Conservation (phyloP, 1,284 basidiomycete genomes). For the Meira miltonrushii region DNA sequence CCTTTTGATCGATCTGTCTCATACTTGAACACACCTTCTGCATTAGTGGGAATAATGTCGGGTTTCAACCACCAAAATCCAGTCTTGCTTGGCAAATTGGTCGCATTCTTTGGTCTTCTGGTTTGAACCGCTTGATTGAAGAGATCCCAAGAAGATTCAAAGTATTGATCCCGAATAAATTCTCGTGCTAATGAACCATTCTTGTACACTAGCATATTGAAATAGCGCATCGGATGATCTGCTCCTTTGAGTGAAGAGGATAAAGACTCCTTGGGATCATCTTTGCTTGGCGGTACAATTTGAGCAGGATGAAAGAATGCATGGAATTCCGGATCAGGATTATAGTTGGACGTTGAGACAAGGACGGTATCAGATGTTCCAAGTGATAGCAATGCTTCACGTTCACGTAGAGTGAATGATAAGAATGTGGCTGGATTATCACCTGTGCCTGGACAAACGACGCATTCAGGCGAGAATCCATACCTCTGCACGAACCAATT, state of each 20-base stretch:
- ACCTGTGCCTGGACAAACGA: slow-evolving; percentile 79
- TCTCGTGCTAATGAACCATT: slow-evolving; percentile 59
- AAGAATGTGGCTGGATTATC: slow-evolving; percentile 87
- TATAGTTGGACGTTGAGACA: slow-evolving; percentile 59
- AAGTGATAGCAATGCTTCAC: slow-evolving; percentile 81
- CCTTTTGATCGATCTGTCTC: not conserved
- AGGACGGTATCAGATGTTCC: slow-evolving; percentile 85
- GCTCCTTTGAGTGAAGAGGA: slow-evolving; percentile 7
- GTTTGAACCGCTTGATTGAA: slow-evolving; percentile 66
- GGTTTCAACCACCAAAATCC: slow-evolving; percentile 73
- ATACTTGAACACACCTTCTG: slow-evolving; percentile 1
- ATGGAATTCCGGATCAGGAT: slow-evolving; percentile 56
- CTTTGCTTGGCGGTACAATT: slow-evolving; percentile 2
- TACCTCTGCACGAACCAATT: slow-evolving; percentile 70
- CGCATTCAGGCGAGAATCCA: slow-evolving; percentile 71
- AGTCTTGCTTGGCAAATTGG: slow-evolving; percentile 36
- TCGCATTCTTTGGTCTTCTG: slow-evolving; percentile 5
- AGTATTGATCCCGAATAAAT: slow-evolving; percentile 68
- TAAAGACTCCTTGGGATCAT: slow-evolving; percentile 19
- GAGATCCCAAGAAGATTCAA: slow-evolving; percentile 62
- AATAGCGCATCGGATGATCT: slow-evolving; percentile 37
- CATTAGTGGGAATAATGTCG: slow-evolving; percentile 63
- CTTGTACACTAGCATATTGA: slow-evolving; percentile 58
- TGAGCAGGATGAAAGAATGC: slow-evolving; percentile 57
- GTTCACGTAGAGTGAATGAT: slow-evolving; percentile 62